These are phyloP conservation scores for Kockiozyma suomiensis DNA, from an alignment of 805 yeast species.

Conservation along the genomic window DNA sequence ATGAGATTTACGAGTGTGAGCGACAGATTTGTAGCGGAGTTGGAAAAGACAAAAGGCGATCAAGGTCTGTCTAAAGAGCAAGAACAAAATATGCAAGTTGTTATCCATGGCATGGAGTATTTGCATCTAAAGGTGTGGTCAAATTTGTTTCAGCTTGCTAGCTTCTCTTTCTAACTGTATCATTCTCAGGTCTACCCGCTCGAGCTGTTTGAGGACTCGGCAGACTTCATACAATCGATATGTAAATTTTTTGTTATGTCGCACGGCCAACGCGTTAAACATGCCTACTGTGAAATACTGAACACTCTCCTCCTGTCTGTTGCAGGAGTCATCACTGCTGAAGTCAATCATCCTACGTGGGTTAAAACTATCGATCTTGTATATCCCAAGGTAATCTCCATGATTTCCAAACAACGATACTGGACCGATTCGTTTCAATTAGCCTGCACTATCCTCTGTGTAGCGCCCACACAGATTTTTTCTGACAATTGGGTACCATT, in stretches of 20 bases:
- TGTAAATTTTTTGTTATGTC: conserved; percentile 78
- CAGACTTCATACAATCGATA: conserved; percentile 82
- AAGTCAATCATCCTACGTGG: conserved; percentile 96
- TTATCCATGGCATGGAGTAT: conserved; percentile 91
- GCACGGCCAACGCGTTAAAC: conserved; percentile 62
- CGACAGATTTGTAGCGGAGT: conserved; percentile 88
- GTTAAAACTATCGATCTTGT: conserved; percentile 72
- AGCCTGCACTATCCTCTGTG: conserved; percentile 73
- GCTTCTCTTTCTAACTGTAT: neutral
- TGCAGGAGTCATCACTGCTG: conserved; percentile 87
- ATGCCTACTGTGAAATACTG: conserved; percentile 85
- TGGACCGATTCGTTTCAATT: conserved; percentile 73
- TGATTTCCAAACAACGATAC: conserved; percentile 50
- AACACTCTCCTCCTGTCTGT: conserved; percentile 74
- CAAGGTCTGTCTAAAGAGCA: conserved; percentile 45
- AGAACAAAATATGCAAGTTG: conserved; percentile 66
- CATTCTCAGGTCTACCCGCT: conserved; percentile 65
- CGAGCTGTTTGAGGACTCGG: conserved; percentile 88
- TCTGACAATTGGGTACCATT: conserved; percentile 68
- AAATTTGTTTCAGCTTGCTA: neutral
- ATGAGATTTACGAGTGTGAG: conserved; percentile 83
- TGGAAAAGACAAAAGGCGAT: conserved; percentile 61
- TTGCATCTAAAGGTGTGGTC: conserved; percentile 55
- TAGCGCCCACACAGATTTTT: conserved; percentile 77
- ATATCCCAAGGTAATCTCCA: conserved; percentile 52